These are phyloP conservation scores for Moringa oleifera DNA, from an alignment of 345 rosid species.

Conservation along the genomic window DNA sequence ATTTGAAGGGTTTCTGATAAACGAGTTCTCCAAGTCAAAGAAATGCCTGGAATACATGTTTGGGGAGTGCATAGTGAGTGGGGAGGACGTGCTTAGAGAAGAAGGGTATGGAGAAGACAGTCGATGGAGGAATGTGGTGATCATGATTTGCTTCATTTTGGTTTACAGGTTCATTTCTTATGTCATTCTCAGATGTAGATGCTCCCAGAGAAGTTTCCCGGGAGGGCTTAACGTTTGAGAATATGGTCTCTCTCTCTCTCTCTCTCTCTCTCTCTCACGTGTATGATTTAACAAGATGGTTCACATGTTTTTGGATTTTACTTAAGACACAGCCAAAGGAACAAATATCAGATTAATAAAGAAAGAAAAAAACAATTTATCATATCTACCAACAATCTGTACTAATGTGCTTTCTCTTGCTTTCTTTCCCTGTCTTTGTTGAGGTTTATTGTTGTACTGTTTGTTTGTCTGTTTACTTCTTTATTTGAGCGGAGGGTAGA, in stretches of 20 bases:
- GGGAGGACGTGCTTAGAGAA: slow-evolving; percentile 66
- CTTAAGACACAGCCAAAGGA: slow-evolving; percentile 22
- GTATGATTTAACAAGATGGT: slow-evolving; percentile 20
- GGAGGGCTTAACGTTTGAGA: slow-evolving; percentile 19
- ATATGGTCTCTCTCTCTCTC: slow-evolving; percentile 17
- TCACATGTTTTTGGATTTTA: slow-evolving; percentile 43
- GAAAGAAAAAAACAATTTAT: slow-evolving; percentile 4
- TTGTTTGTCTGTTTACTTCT: too few species aligned
- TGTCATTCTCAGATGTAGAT: slow-evolving; percentile 66
- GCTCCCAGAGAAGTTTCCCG: slow-evolving; percentile 51
- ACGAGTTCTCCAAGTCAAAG: slow-evolving; percentile 74
- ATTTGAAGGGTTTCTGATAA: slow-evolving; percentile 85
- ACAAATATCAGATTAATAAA: slow-evolving; percentile 1
- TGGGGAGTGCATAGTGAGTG: slow-evolving; percentile 59
- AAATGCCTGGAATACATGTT: slow-evolving; percentile 70
- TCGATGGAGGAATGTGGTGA: slow-evolving; percentile 68
- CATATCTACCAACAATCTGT: slow-evolving; percentile 3
- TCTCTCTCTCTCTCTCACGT: slow-evolving; percentile 26
- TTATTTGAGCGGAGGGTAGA: too few species aligned
- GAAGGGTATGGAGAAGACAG: slow-evolving; percentile 71
- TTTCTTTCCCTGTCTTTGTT: background rate
- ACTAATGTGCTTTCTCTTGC: background rate
- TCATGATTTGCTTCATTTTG: slow-evolving; percentile 68
- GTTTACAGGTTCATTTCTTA: slow-evolving; percentile 78
- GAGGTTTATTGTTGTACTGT: too few species aligned